Evolutionary conservation across 108 stramenopile species (phyloP).

Genomic region (Nitzschia inconspicua): DNA sequence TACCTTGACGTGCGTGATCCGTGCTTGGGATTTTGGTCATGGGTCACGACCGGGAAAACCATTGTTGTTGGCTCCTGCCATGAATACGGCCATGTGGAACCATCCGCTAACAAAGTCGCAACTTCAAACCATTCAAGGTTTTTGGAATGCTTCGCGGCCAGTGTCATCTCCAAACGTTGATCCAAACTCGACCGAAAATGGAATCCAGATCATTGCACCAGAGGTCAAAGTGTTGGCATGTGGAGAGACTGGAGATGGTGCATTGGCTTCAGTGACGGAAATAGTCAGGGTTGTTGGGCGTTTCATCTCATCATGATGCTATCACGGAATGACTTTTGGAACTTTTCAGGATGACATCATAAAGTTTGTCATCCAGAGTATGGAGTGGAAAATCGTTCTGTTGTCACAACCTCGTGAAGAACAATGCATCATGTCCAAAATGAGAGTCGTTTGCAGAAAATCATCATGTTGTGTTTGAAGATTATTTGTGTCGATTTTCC

Average conservation of each 20-base stretch:
- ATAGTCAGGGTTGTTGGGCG: slow-evolving; percentile 54
- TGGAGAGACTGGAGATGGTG: slow-evolving; percentile 85
- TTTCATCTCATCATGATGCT: too few relatives aligned
- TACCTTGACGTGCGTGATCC: slow-evolving; percentile 71
- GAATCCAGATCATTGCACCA: slow-evolving; percentile 50
- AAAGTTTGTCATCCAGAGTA: too few relatives aligned
- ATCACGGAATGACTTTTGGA: too few relatives aligned
- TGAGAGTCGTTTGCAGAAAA: too few relatives aligned
- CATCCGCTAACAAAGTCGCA: slow-evolving; percentile 79
- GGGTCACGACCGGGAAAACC: slow-evolving; percentile 55
- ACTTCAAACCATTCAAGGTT: slow-evolving; percentile 54
- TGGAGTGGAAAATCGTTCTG: too few relatives aligned
- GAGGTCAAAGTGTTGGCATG: slow-evolving; percentile 78
- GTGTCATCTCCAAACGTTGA: background rate
- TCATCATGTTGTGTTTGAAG: too few relatives aligned
- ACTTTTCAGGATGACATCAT: too few relatives aligned
- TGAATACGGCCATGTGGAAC: slow-evolving; percentile 95
- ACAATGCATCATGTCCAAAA: too few relatives aligned
- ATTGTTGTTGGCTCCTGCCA: slow-evolving; percentile 86
- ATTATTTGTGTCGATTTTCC: too few relatives aligned
- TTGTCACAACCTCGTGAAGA: too few relatives aligned
- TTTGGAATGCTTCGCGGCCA: slow-evolving; percentile 27
- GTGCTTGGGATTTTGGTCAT: slow-evolving; percentile 88
- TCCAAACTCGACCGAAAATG: background rate
- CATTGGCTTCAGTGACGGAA: slow-evolving; percentile 67